phyloP scores from a whole-genome alignment of 2,329 filamentous ascomycete genomes.

The Leptographium galeiforme region DNA sequence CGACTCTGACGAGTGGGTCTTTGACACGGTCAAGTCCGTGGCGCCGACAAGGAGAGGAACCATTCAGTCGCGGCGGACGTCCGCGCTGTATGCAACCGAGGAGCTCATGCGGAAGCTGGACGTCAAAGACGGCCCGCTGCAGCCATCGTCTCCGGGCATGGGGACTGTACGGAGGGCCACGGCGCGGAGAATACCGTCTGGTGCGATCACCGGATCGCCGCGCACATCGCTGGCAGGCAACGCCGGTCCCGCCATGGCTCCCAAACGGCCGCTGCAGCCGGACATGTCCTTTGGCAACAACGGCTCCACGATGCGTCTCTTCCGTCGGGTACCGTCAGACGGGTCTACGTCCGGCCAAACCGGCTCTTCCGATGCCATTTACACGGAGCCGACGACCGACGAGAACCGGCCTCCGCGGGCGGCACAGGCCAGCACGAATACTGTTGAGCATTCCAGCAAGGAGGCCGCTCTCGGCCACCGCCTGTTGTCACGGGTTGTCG shows the following conservation, averaged over 20 bases:
- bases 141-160: conserved; percentile 37
- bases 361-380: conserved; percentile 5
- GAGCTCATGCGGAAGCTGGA: conserved; percentile 48
- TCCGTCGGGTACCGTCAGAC: conserved; percentile 72
- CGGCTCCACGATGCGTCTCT: conserved; percentile 81
- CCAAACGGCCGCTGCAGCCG: conserved; percentile 69
- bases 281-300: conserved; percentile 92
- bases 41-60: conserved; percentile 40
- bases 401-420: conserved; percentile 45
- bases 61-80: conserved; percentile 38
- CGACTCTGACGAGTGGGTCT: conserved; percentile 82
- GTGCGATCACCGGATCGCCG: conserved; percentile 14
- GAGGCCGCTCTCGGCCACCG: conserved; percentile 73
- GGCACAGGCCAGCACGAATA: conserved; percentile 17
- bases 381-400: conserved; percentile 22
- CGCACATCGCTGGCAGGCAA: conserved; percentile 6
- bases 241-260: conserved; percentile 23
- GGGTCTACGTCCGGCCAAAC: conserved; percentile 32
- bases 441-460: conserved; percentile 50
- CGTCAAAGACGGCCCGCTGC: conserved; percentile 45
- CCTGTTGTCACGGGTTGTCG: conserved; percentile 68
- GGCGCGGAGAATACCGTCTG: conserved; percentile 32
- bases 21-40: conserved; percentile 79
- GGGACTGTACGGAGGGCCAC: conserved; percentile 50
- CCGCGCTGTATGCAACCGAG: conserved; percentile 43